A percentile compares a stretch with the other conserved stretches of the same genome.
phyloP scores from a whole-genome alignment of 371 early-diverging fungal genomes.

The Syncephalastrum contaminatum region DNA sequence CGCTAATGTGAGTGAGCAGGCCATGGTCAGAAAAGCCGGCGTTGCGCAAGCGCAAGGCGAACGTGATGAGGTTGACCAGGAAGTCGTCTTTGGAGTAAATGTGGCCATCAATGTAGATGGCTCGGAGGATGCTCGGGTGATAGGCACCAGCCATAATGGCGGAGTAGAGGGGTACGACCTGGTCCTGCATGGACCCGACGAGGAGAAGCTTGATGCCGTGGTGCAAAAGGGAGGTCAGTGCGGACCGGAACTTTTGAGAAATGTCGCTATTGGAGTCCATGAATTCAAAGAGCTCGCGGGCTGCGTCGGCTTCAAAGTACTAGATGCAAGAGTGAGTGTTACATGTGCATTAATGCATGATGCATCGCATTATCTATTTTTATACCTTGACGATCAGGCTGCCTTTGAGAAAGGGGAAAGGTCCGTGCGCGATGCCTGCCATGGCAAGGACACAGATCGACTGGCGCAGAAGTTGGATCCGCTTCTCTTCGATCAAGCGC shows the following conservation, averaged over 20 bases:
- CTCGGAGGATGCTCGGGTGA: constrained; percentile 89
- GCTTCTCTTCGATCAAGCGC: constrained; percentile 66
- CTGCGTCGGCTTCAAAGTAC: constrained; percentile 90
- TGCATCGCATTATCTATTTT: not conserved
- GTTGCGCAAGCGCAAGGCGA: constrained; percentile 83
- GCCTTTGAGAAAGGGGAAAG: constrained; percentile 82
- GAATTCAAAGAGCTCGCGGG: constrained; percentile 91
- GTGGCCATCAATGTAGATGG: constrained; percentile 84
- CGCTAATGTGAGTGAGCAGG: constrained; percentile 80
- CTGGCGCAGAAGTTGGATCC: constrained; percentile 70
- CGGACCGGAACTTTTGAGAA: constrained; percentile 69
- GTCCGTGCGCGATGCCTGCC: constrained; percentile 94
- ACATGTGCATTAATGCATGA: not conserved
- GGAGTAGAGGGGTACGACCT: constrained; percentile 97
- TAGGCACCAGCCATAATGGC: constrained; percentile 82
- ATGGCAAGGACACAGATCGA: constrained; percentile 80
- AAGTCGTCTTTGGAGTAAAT: constrained; percentile 82
- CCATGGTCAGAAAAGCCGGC: constrained; percentile 84
- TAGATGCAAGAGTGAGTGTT: constrained; percentile 16
- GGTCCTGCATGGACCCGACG: constrained; percentile 87
- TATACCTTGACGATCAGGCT: constrained; percentile 74
- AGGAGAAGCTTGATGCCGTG: constrained; percentile 71
- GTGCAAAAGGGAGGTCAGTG: constrained; percentile 64
- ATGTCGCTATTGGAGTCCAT: constrained; percentile 76
- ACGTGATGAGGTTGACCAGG: constrained; percentile 80